phyloP scores from a whole-genome alignment of 1,284 basidiomycete species.

The Vanrija sp. region DNA sequence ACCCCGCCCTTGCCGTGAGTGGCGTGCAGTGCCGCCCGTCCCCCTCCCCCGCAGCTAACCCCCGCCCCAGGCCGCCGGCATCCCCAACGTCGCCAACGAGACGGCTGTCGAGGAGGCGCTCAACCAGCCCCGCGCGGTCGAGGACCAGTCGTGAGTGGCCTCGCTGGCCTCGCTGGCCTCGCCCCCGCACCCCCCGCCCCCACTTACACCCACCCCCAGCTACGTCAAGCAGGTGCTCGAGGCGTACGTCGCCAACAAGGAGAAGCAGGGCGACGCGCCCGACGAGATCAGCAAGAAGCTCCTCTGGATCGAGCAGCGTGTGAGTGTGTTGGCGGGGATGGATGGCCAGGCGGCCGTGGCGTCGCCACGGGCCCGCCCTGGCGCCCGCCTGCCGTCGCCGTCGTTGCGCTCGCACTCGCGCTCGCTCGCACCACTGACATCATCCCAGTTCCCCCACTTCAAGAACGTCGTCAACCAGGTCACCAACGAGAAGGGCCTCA shows the following conservation, averaged over 20 bases:
- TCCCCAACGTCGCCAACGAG: conserved; percentile 15
- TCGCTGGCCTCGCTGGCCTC: too few relatives aligned
- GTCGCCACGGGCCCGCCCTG: too few relatives aligned
- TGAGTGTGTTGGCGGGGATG: too few relatives aligned
- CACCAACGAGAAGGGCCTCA: too few relatives aligned
- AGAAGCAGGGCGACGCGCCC: conserved; percentile 14
- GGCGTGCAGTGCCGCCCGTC: neutral
- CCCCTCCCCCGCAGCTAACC: neutral
- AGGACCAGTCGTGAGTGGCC: conserved; percentile 16
- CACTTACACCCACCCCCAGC: neutral
- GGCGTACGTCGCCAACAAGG: conserved; percentile 15
- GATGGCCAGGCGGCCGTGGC: too few relatives aligned
- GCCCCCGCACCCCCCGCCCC: too few relatives aligned
- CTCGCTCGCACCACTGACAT: too few relatives aligned
- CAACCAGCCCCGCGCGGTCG: conserved; percentile 8
- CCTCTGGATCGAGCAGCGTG: neutral
- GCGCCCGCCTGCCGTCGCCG: too few relatives aligned
- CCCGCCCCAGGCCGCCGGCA: neutral
- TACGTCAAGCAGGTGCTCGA: conserved; percentile 12
- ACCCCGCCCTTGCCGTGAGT: neutral
- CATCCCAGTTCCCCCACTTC: too few relatives aligned
- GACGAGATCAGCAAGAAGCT: conserved; percentile 42
- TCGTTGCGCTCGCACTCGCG: too few relatives aligned
- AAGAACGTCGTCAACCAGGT: too few relatives aligned
- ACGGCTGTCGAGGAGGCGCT: conserved; percentile 13